Percentiles rank a stretch among this genome's conserved stretches.
These are phyloP conservation scores for Arctium minus DNA, from an alignment of 129 eudicot genomes.

Conservation along the genomic window DNA sequence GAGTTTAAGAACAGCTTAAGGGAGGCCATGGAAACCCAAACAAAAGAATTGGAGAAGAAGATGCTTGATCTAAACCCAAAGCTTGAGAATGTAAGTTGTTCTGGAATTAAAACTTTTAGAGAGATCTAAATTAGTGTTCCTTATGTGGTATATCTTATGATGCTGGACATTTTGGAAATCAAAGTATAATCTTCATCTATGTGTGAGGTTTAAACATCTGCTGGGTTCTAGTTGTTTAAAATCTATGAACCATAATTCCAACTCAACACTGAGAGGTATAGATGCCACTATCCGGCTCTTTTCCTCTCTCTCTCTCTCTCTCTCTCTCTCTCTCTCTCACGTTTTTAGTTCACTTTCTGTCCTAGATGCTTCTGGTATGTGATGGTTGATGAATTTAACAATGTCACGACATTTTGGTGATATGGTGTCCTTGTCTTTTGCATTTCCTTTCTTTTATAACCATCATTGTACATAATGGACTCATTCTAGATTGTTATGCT, in stretches of 20 bases:
- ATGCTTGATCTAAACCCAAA: conserved; percentile 41
- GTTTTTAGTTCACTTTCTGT: not conserved
- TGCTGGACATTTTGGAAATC: not conserved
- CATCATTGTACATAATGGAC: not conserved
- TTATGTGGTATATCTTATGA: not conserved
- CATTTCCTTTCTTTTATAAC: not conserved
- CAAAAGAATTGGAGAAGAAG: conserved; percentile 48
- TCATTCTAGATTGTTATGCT: not conserved
- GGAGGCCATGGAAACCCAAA: conserved; percentile 45
- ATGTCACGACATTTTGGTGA: not conserved
- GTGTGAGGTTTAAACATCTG: not conserved
- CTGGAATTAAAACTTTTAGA: not conserved
- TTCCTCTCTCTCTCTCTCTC: not conserved
- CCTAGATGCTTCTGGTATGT: not conserved
- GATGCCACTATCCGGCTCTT: not conserved
- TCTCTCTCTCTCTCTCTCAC: not conserved
- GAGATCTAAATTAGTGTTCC: not conserved
- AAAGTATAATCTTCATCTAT: not conserved
- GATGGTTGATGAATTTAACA: not conserved
- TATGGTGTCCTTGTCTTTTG: not conserved
- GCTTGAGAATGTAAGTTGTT: conserved; percentile 46
- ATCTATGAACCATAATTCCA: not conserved
- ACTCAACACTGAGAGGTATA: not conserved
- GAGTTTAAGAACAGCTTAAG: conserved; percentile 45
- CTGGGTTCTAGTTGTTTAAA: not conserved